phyloP scores from a whole-genome alignment of 139 green algal species.

The Dunaliella sp. region DNA sequence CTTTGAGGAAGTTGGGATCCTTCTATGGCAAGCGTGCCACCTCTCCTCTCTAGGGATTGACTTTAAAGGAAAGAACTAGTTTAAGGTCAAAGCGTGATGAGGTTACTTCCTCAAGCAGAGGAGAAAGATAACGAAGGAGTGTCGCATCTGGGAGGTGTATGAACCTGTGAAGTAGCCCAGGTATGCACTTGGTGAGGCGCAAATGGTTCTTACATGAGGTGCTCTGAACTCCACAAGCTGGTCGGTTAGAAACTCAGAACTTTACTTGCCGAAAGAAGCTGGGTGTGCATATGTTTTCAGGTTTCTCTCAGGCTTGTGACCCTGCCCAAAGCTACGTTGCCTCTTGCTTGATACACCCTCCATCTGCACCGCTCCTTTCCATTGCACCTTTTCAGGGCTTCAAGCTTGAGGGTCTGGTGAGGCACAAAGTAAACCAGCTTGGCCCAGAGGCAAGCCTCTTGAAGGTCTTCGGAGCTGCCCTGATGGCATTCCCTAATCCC shows the following conservation, averaged over 20 bases:
- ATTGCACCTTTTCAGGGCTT: neutral
- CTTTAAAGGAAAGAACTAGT: too few relatives aligned
- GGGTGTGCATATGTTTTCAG: neutral
- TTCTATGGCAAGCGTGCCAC: too few relatives aligned
- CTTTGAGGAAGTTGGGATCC: too few relatives aligned
- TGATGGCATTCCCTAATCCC: neutral
- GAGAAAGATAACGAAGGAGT: too few relatives aligned
- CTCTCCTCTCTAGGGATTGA: too few relatives aligned
- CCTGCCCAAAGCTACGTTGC: neutral
- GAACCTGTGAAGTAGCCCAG: too few relatives aligned
- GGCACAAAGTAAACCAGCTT: neutral
- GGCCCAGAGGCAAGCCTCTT: neutral
- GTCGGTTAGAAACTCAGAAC: neutral
- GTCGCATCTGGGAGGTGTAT: too few relatives aligned
- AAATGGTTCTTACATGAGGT: neutral
- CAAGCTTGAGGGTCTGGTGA: slow-evolving; percentile 5
- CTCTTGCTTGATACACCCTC: too few relatives aligned
- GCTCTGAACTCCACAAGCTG: neutral
- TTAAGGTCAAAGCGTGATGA: too few relatives aligned
- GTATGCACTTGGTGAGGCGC: too few relatives aligned
- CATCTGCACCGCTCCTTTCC: neutral
- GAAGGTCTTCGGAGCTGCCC: neutral
- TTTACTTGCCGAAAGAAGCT: neutral
- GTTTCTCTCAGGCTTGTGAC: neutral
- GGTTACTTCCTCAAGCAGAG: too few relatives aligned